Conservation (phyloP, 352 stramenopile species). For the Phytophthora citricola region DNA sequence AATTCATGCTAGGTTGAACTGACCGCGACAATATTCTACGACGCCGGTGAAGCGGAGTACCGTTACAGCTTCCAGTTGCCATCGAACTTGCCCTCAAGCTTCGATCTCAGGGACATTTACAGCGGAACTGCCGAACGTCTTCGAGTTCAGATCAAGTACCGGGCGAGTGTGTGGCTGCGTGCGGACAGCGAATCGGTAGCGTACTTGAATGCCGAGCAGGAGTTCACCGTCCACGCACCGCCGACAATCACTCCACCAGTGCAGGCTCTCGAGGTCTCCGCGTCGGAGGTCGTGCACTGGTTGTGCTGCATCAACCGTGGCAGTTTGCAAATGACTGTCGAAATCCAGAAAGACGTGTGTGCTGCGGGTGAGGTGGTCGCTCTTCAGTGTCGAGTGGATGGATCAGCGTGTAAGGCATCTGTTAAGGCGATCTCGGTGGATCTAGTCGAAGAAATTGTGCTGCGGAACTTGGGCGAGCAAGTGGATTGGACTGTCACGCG, state of each 20-base stretch:
- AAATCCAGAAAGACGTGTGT: constrained; percentile 33
- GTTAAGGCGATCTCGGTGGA: constrained; percentile 31
- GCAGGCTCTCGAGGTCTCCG: constrained; percentile 34
- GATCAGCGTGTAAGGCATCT: constrained; percentile 24
- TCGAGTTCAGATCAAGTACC: constrained; percentile 38
- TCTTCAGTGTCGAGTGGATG: constrained; percentile 33
- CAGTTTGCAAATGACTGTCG: constrained; percentile 27
- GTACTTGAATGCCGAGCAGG: constrained; percentile 35
- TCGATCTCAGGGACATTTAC: constrained; percentile 40
- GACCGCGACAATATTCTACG: constrained; percentile 17
- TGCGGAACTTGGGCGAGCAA: constrained; percentile 24
- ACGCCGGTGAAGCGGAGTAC: constrained; percentile 27
- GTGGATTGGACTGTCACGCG: constrained; percentile 27
- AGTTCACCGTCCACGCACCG: constrained; percentile 35
- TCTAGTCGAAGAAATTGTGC: constrained; percentile 33
- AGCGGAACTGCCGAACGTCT: constrained; percentile 35
- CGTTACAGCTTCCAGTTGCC: constrained; percentile 34
- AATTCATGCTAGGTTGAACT: constrained; percentile 30
- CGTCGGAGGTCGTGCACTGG: constrained; percentile 35
- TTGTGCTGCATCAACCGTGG: constrained; percentile 40
- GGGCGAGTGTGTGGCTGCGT: constrained; percentile 38
- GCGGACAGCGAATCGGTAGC: constrained; percentile 35
- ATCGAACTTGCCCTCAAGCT: constrained; percentile 32
- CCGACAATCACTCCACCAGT: constrained; percentile 28
- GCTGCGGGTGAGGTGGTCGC: constrained; percentile 23